Evolutionary conservation across 2,329 filamentous ascomycete genomes (phyloP).

Genomic region (Zasmidium angulare): DNA sequence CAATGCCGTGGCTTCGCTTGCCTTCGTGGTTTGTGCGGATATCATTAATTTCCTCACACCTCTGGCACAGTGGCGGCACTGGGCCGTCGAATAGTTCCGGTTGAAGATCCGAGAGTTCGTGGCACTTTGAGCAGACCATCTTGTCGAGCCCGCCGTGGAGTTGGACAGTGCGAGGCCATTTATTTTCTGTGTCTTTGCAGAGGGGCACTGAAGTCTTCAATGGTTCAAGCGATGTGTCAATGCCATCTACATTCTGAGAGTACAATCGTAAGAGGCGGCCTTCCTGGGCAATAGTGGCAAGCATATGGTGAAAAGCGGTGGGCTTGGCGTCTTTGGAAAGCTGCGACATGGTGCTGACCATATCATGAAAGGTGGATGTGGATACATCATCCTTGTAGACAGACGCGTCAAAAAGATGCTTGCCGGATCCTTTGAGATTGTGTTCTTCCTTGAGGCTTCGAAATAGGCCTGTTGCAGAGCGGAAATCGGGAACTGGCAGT

Average conservation of each 20-base stretch:
- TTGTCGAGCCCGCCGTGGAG: constrained; percentile 90
- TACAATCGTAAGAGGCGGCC: constrained; percentile 86
- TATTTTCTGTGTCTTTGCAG: constrained; percentile 66
- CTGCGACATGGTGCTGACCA: constrained; percentile 85
- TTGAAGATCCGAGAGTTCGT: constrained; percentile 72
- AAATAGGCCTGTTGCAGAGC: constrained; percentile 87
- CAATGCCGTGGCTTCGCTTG: constrained; percentile 90
- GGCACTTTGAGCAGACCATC: constrained; percentile 96
- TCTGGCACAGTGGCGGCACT: constrained; percentile 74
- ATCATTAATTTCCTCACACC: constrained; percentile 72
- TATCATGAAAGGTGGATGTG: constrained; percentile 89
- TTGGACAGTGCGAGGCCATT: constrained; percentile 92
- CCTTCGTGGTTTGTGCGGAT: constrained; percentile 74
- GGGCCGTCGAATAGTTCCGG: constrained; percentile 79
- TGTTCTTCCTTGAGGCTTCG: constrained; percentile 80
- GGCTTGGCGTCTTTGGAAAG: constrained; percentile 75
- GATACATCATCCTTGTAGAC: constrained; percentile 91
- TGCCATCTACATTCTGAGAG: constrained; percentile 94
- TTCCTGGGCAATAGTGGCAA: constrained; percentile 85
- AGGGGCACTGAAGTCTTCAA: constrained; percentile 79
- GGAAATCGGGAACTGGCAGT: constrained; percentile 81
- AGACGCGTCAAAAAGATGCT: constrained; percentile 94
- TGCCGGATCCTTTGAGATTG: constrained; percentile 88
- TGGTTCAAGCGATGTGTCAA: constrained; percentile 81
- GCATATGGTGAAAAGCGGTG: constrained; percentile 87